Evolutionary conservation across 768 basidiomycete genomes (phyloP).

Genomic region (Agrocybe pediades): DNA sequence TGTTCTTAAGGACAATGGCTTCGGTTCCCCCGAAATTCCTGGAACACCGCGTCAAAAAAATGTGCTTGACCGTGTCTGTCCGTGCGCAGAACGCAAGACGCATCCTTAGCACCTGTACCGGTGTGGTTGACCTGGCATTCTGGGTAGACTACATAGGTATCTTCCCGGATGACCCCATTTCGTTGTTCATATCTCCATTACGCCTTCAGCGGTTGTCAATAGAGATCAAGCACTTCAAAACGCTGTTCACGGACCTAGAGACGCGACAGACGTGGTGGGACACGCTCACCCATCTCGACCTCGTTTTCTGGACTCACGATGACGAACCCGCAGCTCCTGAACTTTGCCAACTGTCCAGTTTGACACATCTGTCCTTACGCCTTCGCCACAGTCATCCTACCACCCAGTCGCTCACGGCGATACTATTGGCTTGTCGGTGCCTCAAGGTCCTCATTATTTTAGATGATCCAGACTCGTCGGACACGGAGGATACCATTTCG

Average conservation of each 20-base stretch:
- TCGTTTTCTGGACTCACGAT: conserved; percentile 35
- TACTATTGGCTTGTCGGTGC: conserved; percentile 26
- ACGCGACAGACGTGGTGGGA: conserved; percentile 24
- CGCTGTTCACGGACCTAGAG: conserved; percentile 17
- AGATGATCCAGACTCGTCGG: conserved; percentile 24
- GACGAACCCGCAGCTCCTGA: conserved; percentile 25
- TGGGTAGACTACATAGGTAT: conserved; percentile 35
- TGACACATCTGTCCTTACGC: conserved; percentile 36
- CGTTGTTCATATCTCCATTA: conserved; percentile 27
- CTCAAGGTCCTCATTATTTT: conserved; percentile 31
- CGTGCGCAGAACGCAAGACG: conserved; percentile 24
- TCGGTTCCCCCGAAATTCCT: conserved; percentile 37
- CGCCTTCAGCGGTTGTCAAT: conserved; percentile 36
- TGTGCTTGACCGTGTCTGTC: conserved; percentile 39
- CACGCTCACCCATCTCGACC: conserved; percentile 37
- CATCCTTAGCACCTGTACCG: conserved; percentile 38
- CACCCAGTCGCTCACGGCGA: conserved; percentile 21
- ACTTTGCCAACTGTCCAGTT: conserved; percentile 25
- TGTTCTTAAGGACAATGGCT: conserved; percentile 37
- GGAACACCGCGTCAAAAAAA: conserved; percentile 34
- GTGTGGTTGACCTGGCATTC: conserved; percentile 37
- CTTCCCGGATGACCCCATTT: conserved; percentile 17
- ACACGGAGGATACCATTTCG: conserved; percentile 19
- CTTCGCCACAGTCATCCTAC: conserved; percentile 23
- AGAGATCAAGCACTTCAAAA: conserved; percentile 30